Evolutionary conservation across 2,329 filamentous ascomycete species (phyloP), one percentile per base, ranked within the genome.

Genomic region (Oidium heveae): DNA sequence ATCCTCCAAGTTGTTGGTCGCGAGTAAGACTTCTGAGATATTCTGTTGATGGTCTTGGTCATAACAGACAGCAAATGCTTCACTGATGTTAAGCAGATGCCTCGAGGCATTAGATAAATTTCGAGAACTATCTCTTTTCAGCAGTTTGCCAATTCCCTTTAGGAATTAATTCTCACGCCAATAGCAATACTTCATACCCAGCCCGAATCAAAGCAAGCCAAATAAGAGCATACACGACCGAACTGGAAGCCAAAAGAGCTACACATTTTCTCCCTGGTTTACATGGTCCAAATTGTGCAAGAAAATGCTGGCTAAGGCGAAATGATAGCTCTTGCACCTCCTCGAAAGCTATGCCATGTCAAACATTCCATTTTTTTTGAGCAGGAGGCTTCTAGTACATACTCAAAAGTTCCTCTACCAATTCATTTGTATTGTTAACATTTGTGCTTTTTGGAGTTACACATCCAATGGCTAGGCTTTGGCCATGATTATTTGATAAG

Each of bases 191-290:
- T 0, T 72, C 68, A 58, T 70, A 68, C 0, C 77, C 77, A 44
- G 76, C 60, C 10, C 70, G 67, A 62, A 80, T 74, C 43, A 82
- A 65, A 0, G 70, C 77, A 1, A 82, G 66, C 76, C 76, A 82
- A 0, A 71, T 70, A 53, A 79, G 69, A 0, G 81, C 65, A 55
- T 82, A 79, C 10, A 74, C 70, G 0, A 72, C 62, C 0, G 72
- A 75, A 59, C 76, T 82, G 0, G 72, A 68, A 56, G 72, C 74
- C 0, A 82, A 63, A 10, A 82, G 61, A 0, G 71, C 78, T 1
- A 77, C 66, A 0, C 70, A 59, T 43, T 53, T 33, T 9, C 50
- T 39, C 36, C 10, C 36, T 10, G 36, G 16, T 39, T 13, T 39
- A 13, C 2, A 13, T 13, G 10, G 3, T 5, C 3, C 16, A 33